Evolutionary conservation across 768 basidiomycete species (phyloP).

Genomic region (Hypsizygus marmoreus): DNA sequence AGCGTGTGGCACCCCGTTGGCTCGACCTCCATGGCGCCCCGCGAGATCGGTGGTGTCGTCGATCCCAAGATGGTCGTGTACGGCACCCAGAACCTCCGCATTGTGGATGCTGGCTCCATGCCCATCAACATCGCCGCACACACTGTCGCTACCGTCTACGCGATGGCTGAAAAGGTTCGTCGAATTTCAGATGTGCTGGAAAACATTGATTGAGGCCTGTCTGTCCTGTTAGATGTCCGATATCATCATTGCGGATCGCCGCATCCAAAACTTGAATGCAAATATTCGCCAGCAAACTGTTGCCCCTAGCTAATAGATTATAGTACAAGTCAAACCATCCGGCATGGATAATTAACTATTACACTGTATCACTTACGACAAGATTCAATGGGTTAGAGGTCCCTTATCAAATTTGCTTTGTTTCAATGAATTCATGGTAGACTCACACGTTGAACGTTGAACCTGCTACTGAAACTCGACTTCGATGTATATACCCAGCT

Average conservation of each 20-base stretch:
- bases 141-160: slow-evolving; percentile 10
- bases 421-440: too few species aligned
- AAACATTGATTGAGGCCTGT: not conserved
- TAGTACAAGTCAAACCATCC: too few species aligned
- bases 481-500: too few species aligned
- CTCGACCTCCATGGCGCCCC: slow-evolving; percentile 27
- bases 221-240: slow-evolving; percentile 7
- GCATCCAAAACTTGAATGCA: not conserved
- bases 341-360: too few species aligned
- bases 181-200: not conserved
- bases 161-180: slow-evolving; percentile 11
- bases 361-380: too few species aligned
- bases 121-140: slow-evolving; percentile 11
- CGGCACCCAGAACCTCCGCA: slow-evolving; percentile 31
- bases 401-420: too few species aligned
- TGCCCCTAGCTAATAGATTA: too few species aligned
- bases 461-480: too few species aligned
- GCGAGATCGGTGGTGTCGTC: slow-evolving; percentile 31
- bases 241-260: slow-evolving; percentile 8
- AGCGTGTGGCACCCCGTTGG: slow-evolving; percentile 35
- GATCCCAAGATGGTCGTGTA: slow-evolving; percentile 26
- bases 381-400: too few species aligned
- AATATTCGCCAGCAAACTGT: too few species aligned
- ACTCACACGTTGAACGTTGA: too few species aligned
- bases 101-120: slow-evolving; percentile 28